Conservation (phyloP, 805 yeast species). For the Pichia thaimueangensis region DNA sequence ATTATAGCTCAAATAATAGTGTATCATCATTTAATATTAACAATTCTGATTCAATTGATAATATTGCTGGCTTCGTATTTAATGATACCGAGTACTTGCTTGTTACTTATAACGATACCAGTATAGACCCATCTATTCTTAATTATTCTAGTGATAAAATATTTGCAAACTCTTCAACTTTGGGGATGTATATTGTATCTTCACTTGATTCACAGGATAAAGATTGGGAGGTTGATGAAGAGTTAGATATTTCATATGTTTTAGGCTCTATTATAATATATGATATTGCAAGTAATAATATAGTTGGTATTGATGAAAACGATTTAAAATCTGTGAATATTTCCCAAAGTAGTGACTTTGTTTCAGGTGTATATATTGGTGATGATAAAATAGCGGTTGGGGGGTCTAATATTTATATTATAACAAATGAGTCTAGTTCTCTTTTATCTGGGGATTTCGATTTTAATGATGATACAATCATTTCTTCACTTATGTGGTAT, state of each 20-base stretch:
- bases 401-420: conserved; percentile 34
- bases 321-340: neutral
- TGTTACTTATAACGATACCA: conserved; percentile 28
- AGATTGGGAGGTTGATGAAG: neutral
- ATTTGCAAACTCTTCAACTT: conserved; percentile 25
- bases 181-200: conserved; percentile 30
- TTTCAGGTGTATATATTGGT: conserved; percentile 40
- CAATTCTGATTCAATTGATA: conserved; percentile 21
- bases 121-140: conserved; percentile 21
- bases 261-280: conserved; percentile 20
- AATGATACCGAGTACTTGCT: conserved; percentile 36
- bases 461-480: conserved; percentile 19
- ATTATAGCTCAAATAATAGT: conserved; percentile 23
- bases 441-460: conserved; percentile 10
- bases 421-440: conserved; percentile 3
- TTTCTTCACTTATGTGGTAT: conserved; percentile 31
- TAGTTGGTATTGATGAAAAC: conserved; percentile 12
- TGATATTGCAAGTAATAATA: conserved; percentile 16
- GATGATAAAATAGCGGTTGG: conserved; percentile 48
- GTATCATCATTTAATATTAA: conserved; percentile 34
- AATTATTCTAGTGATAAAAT: conserved; percentile 33
- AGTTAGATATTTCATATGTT: conserved; percentile 6
- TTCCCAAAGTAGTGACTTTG: neutral
- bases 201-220: conserved; percentile 14
- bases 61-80: conserved; percentile 25